phyloP scores from a whole-genome alignment of 2,329 filamentous ascomycete genomes.

The Sordariomycetes sp. region DNA sequence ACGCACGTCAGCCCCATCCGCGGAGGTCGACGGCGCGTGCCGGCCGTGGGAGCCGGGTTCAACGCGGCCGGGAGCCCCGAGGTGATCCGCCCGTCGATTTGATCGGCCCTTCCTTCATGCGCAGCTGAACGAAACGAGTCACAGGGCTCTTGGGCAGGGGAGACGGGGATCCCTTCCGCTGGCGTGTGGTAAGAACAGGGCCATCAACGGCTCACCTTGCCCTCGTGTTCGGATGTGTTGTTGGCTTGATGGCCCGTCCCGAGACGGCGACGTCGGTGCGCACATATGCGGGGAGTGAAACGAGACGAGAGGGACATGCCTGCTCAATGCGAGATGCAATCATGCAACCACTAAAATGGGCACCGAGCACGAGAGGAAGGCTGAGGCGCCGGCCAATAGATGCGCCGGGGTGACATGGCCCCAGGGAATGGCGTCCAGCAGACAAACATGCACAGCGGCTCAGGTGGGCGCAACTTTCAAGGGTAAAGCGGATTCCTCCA shows the following conservation, averaged over 20 bases:
- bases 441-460: no score
- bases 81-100: neutral
- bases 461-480: no score
- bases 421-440: no score
- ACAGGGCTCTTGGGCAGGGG: no score
- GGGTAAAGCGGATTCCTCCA: no score
- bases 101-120: constrained; percentile 1
- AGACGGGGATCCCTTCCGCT: neutral
- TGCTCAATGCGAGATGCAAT: neutral
- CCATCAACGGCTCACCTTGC: neutral
- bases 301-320: neutral
- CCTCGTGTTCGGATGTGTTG: no score
- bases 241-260: neutral
- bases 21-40: neutral
- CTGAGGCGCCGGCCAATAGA: neutral
- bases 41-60: neutral
- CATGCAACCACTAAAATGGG: neutral
- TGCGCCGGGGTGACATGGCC: neutral
- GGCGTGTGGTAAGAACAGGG: neutral
- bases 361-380: neutral
- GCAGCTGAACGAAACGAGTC: neutral
- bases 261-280: neutral
- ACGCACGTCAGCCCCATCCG: no score
- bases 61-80: neutral
- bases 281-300: neutral